Evolutionary conservation across 2,329 filamentous ascomycete genomes (phyloP).

Genomic region (Penicillium sp.): DNA sequence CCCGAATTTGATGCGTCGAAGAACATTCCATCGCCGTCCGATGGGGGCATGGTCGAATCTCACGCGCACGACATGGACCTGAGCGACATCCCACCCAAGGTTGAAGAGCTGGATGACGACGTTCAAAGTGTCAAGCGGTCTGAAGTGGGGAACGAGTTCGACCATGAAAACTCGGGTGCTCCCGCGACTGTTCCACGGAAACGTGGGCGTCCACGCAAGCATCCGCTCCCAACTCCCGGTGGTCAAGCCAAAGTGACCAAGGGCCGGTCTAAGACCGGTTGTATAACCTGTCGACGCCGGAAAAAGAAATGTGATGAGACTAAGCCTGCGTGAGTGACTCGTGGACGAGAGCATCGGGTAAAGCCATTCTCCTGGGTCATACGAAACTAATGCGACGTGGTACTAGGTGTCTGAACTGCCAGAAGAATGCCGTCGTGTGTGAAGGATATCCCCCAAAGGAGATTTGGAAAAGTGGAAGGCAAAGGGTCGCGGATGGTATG

Average conservation of each 20-base stretch:
- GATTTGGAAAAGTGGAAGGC: constrained; percentile 82
- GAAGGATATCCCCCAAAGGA: constrained; percentile 87
- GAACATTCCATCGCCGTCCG: constrained; percentile 26
- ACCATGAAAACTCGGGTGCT: constrained; percentile 27
- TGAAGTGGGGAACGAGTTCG: constrained; percentile 25
- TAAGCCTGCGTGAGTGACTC: constrained; percentile 39
- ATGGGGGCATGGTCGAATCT: constrained; percentile 16
- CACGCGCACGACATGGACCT: constrained; percentile 17
- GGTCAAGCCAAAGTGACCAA: constrained; percentile 72
- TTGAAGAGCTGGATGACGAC: constrained; percentile 54
- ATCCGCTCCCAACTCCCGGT: constrained; percentile 64
- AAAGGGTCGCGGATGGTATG: constrained; percentile 67
- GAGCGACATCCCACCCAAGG: constrained; percentile 49
- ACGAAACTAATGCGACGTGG: constrained; percentile 6
- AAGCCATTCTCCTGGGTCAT: not conserved
- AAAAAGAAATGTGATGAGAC: constrained; percentile 61
- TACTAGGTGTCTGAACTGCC: constrained; percentile 66
- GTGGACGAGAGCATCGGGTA: not conserved
- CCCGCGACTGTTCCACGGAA: constrained; percentile 53
- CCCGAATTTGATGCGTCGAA: constrained; percentile 25
- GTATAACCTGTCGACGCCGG: constrained; percentile 59
- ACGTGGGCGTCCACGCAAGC: constrained; percentile 80
- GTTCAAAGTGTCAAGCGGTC: constrained; percentile 34
- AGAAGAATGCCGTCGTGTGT: constrained; percentile 90
- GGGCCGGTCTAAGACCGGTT: constrained; percentile 62